Evolutionary conservation across 2,329 filamentous ascomycete species (phyloP), one percentile per base, ranked within the genome.

Genomic region (Metarhizium rileyi): DNA sequence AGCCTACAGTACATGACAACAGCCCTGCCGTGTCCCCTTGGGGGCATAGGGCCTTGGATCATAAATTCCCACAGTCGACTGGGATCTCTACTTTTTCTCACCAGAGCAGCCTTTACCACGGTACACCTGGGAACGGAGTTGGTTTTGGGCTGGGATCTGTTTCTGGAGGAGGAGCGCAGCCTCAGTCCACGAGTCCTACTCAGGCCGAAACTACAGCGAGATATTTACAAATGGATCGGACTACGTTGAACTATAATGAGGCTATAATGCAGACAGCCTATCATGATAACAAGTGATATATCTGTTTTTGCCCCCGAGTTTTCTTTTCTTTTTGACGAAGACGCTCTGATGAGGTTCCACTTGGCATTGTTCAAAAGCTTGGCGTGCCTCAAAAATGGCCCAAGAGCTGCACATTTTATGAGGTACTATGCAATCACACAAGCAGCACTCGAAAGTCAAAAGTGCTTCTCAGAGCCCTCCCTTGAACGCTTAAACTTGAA

Each of bases 51-150:
- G 45, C 44, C 49, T 40, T 50, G 46, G 44, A 49, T n/a, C n/a
- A n/a, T 20, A 40, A 54, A 44, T 10, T 50, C 51, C 42, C 53
- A 54, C 52, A 50, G 52, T 61, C 61, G 10, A 68, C 69, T 1
- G 58, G 60, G 5, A 52, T 60, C 6, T 63, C 61, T 14, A 58
- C 54, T 6, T 78, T 78, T 53, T 73, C 75, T 14, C 66, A 76
- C 49, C 63, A 67, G 1, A 78, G 75, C 58, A 77, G 73, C 53
- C 55, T 80, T 22, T 76, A 74, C 50, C 70, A 68, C 38, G 71
- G 75, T 30, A 75, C 73, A 5, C 74, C 73, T 1, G 55, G 54
- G 5, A 61, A 61, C 35, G 59, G 56, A 14, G 12, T 53, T 35
- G 49, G 49, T 3, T 46, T 50, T 22, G 54, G 49, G 3, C 38